Base-by-base conservation (phyloP, 2,329 filamentous ascomycete genomes). In the Hymenoscyphus occultus region DNA sequence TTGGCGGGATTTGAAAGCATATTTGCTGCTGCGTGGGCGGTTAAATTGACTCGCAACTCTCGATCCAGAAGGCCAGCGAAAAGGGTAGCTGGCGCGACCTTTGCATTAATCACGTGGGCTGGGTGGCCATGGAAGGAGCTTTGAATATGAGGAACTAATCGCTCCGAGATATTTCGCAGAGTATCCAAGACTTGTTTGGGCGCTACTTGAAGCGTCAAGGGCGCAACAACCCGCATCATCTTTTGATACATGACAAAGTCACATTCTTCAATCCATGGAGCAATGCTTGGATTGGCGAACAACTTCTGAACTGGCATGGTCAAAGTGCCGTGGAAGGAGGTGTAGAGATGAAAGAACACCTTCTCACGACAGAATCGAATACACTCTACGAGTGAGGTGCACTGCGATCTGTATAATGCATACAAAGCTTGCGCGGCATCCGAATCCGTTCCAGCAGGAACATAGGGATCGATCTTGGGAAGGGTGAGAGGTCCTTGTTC, bases 311-410 rank as follows among this genome's bases (percentile, higher is more conserved):
- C 94, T 5, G 95, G 95, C 77, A 97, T 96, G 0, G 95, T 99
- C 72, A 99, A 85, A 1, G 93, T 98, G 63, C 95, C 95, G 74
- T 97, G 92, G 76, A 99, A 98, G 0, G 94, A 95, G 5, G 91
- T 93, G 76, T 96, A 97, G 16, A 97, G 85, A 70, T 96, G 92
- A 76, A 97, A 96, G 76, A 99, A 96, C 6, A 93, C 94, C 79
- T 97, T 96, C 77, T 97, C 92, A 75, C 95, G 96, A 82, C 94
- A 97, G 77, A 92, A 98, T 39, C 95, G 90, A 67, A 99, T 93
- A 72, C 92, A 94, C 77, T 99, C 95, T 39, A 99, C 90, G 5
- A 99, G 84, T 0, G 93, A 97, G 14, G 95, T 97, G 76, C 93
- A 97, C 75, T 98, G 94, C 2, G 94, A 95, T 60, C 93, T 88